Conservation (phyloP, 2,329 filamentous ascomycete species). For the Plenodomus biglobosus region DNA sequence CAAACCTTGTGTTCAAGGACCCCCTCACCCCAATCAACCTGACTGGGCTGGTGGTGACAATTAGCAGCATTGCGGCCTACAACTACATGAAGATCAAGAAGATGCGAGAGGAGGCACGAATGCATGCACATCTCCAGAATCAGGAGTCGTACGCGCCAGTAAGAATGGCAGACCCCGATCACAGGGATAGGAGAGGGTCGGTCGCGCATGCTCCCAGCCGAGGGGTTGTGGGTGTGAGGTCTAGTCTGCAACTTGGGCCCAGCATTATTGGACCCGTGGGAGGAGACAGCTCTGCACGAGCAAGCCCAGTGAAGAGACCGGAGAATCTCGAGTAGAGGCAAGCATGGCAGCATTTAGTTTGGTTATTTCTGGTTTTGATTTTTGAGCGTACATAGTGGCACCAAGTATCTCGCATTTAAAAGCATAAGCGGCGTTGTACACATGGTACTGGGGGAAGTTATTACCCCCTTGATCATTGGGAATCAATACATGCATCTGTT, state of each 20-base stretch:
- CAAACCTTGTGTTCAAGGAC: constrained; percentile 86
- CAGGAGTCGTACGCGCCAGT: constrained; percentile 45
- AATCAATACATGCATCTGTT: neutral
- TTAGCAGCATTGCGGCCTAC: constrained; percentile 82
- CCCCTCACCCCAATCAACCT: constrained; percentile 84
- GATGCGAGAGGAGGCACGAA: constrained; percentile 76
- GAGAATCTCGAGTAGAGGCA: constrained; percentile 47
- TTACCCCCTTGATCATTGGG: neutral
- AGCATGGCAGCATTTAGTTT: constrained; percentile 1
- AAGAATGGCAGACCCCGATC: constrained; percentile 31
- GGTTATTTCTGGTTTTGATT: neutral
- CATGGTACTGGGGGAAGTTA: neutral
- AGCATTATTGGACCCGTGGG: constrained; percentile 16
- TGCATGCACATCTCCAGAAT: constrained; percentile 48
- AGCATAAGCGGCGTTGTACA: constrained; percentile 22
- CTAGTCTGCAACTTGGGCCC: constrained; percentile 43
- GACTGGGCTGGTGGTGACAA: constrained; percentile 82
- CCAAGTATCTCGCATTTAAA: constrained; percentile 5
- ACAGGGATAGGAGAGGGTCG: constrained; percentile 23
- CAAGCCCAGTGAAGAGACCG: constrained; percentile 50
- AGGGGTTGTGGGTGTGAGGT: constrained; percentile 32
- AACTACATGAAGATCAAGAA: constrained; percentile 92
- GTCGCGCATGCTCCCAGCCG: constrained; percentile 21
- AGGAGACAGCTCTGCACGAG: constrained; percentile 32
- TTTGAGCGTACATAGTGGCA: constrained; percentile 6